A percentile compares a stretch with the other conserved stretches of the same genome.
phyloP scores from a whole-genome alignment of 768 basidiomycete genomes.

The Rhodosporidiobolus sp. region DNA sequence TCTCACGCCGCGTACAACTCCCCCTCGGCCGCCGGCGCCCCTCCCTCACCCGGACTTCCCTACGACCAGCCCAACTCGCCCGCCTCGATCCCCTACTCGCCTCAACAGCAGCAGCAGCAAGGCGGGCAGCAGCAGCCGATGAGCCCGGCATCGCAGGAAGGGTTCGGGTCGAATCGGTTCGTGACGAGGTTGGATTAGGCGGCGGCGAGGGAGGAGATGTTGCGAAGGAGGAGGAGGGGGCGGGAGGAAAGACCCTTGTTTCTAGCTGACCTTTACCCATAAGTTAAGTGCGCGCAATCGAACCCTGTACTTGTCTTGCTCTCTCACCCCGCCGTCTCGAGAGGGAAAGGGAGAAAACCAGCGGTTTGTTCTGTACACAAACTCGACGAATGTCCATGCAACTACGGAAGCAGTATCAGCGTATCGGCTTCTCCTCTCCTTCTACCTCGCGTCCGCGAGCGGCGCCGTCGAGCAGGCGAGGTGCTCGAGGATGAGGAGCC shows the following conservation, averaged over 20 bases:
- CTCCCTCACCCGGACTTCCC: not conserved
- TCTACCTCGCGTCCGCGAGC: too few species aligned
- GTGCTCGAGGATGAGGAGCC: not conserved
- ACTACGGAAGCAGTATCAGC: too few species aligned
- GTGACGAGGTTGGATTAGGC: slow-evolving; percentile 26
- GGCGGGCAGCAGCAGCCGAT: not conserved
- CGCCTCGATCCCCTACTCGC: slow-evolving; percentile 1
- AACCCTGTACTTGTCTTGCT: not conserved
- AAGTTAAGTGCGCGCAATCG: too few species aligned
- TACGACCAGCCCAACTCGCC: slow-evolving; percentile 7
- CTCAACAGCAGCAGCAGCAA: not conserved
- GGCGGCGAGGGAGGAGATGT: not conserved
- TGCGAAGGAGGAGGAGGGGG: too few species aligned
- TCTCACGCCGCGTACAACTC: not conserved
- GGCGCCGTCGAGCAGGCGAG: not conserved
- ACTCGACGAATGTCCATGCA: too few species aligned
- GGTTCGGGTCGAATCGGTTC: slow-evolving; percentile 14
- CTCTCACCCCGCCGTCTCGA: too few species aligned
- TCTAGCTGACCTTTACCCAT: not conserved
- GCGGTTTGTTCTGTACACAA: too few species aligned
- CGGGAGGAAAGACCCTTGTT: not conserved
- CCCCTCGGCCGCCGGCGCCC: not conserved
- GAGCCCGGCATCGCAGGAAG: slow-evolving; percentile 6
- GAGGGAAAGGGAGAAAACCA: too few species aligned
- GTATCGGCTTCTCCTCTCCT: too few species aligned